Conservation (phyloP, 805 yeast genomes). For the Sungouiella blattae region DNA sequence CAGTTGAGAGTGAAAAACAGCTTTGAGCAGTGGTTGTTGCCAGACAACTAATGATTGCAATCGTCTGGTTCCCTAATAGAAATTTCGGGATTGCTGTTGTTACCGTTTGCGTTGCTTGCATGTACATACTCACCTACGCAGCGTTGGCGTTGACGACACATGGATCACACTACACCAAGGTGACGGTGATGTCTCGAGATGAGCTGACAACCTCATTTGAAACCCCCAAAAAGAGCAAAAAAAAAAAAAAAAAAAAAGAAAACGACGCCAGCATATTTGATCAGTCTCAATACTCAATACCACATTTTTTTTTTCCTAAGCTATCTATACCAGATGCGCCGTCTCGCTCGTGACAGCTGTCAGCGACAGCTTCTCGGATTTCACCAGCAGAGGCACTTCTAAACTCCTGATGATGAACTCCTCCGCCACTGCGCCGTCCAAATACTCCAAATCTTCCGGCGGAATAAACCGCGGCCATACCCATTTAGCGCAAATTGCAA, state of each 20-base stretch:
- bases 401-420: slow-evolving; percentile 51
- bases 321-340: background rate
- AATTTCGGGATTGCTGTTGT: background rate
- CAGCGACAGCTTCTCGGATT: slow-evolving; percentile 1
- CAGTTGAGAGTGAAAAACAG: slow-evolving; percentile 59
- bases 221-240: no score
- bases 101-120: slow-evolving; percentile 3
- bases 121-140: slow-evolving; percentile 9
- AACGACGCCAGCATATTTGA: no score
- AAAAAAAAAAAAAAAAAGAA: no score
- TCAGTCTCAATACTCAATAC: no score
- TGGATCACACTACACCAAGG: background rate
- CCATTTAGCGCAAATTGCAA: slow-evolving; percentile 57
- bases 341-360: background rate
- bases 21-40: slow-evolving; percentile 69
- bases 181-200: no score
- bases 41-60: slow-evolving; percentile 24
- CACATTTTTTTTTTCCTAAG: no score
- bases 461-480: slow-evolving; percentile 64
- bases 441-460: slow-evolving; percentile 49
- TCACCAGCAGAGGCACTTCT: slow-evolving; percentile 8
- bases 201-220: no score
- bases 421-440: slow-evolving; percentile 68
- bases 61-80: background rate
- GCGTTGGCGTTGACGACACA: background rate